Evolutionary conservation across 768 basidiomycete species (phyloP).

Genomic region (Termitomyces sp.): DNA sequence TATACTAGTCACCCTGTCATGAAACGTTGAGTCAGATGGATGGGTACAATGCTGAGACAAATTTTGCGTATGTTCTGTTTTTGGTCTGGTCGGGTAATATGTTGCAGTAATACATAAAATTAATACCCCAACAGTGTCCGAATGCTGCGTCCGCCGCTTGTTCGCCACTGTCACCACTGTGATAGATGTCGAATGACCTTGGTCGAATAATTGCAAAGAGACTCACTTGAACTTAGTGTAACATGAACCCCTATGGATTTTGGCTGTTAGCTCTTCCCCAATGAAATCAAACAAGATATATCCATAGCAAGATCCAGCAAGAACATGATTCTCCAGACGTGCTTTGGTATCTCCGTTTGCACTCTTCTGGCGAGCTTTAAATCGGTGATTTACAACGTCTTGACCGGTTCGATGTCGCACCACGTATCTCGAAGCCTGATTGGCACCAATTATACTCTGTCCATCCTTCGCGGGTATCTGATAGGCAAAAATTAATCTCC

Average conservation of each 20-base stretch:
- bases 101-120: too few relatives aligned
- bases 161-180: background rate
- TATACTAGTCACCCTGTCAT: too few relatives aligned
- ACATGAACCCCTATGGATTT: background rate
- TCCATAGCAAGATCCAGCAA: too few relatives aligned
- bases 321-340: background rate
- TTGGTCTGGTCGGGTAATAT: too few relatives aligned
- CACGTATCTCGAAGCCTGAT: background rate
- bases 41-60: too few relatives aligned
- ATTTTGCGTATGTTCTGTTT: too few relatives aligned
- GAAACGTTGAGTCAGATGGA: too few relatives aligned
- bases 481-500: background rate
- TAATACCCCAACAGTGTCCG: too few relatives aligned
- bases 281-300: background rate
- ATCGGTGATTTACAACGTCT: too few relatives aligned
- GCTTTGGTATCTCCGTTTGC: background rate
- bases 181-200: background rate
- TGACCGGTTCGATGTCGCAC: background rate
- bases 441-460: background rate
- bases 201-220: background rate
- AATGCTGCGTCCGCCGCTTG: too few relatives aligned
- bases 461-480: background rate
- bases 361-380: background rate
- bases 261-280: background rate
- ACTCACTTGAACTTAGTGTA: background rate